Base-by-base conservation (phyloP, 2,329 filamentous ascomycete genomes). In the Neospermospora avenae region DNA sequence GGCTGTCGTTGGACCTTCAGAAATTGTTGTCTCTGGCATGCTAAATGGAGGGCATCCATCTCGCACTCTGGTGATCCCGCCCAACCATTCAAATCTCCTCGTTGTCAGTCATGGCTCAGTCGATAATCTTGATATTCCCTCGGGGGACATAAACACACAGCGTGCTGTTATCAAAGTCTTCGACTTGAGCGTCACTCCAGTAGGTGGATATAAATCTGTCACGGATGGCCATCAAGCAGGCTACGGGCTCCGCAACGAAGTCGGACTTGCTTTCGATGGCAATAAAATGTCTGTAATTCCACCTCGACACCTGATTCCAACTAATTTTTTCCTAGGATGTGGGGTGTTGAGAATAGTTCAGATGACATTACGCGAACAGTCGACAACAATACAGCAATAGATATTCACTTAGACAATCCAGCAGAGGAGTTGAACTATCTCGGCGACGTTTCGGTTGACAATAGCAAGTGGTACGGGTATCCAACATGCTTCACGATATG, bases 401-500 rank as follows among this genome's bases (percentile, higher is more conserved):
- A 66, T 34, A 57, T 66, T 10, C 63, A 66, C 34, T 31, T 18
- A 31, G 64, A 66, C 34, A 66, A 66, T 13, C 64, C 63, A 5
- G 64, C 63, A 2, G 64, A 66, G n/a, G 60, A 65, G 28, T 48
- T 63, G 13, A 65, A 65, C 35, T 65, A 63, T 22, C 45, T 67
- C 16, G 65, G 65, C 3, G 62, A 67, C 20, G 37, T 67, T 20
- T 59, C 62, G 5, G 31, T 51, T 11, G 59, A 60, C 24, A 65
- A 62, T 25, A 55, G 51, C 24, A 63, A 62, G 2, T 65, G 63
- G 64, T 65, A 62, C 41, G 64, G 63, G 1, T 66, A 65, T 31
- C 64, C 63, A 20, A 62, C 63, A n/a, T 66, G 64, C 46, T 66
- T 60, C 42, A 62, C 64, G 6, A 52, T 66, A 14, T 66, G 63